These are phyloP conservation scores for Globisporangium barbulae DNA, from an alignment of 352 stramenopile genomes.

Conservation along the genomic window DNA sequence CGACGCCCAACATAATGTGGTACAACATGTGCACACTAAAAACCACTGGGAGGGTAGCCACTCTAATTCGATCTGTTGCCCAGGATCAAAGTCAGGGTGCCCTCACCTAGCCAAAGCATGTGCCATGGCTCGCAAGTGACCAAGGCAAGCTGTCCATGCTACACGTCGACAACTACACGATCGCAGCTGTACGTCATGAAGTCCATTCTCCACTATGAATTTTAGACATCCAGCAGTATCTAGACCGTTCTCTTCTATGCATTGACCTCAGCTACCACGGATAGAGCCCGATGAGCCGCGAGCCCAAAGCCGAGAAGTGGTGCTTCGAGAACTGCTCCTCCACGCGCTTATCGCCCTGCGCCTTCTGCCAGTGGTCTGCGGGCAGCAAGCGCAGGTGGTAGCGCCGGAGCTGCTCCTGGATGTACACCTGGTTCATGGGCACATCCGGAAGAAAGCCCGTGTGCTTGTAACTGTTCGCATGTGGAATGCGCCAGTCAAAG, in stretches of 20 bases:
- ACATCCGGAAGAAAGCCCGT: conserved; percentile 73
- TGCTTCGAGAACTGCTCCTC: conserved; percentile 61
- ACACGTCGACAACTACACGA: no score
- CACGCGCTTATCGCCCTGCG: conserved; percentile 46
- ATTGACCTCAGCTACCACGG: conserved; percentile 34
- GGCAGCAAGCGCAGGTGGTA: conserved; percentile 64
- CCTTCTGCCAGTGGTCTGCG: conserved; percentile 78
- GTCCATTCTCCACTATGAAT: no score
- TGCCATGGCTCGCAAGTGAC: no score
- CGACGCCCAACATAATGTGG: background rate
- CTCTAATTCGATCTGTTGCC: background rate
- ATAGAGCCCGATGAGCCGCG: conserved; percentile 58
- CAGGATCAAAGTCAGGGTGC: no score
- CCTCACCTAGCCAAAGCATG: no score
- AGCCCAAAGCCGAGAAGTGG: conserved; percentile 59
- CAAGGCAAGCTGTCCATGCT: no score
- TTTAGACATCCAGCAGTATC: background rate
- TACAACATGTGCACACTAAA: background rate
- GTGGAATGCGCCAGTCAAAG: conserved; percentile 86
- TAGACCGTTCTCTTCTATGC: background rate
- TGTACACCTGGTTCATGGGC: conserved; percentile 69
- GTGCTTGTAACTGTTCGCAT: conserved; percentile 88
- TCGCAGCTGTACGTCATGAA: no score
- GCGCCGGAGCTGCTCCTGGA: conserved; percentile 64
- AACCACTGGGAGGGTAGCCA: background rate